Evolutionary conservation across 73 alveolate species (phyloP), one percentile per base, ranked within the genome.

Genomic region (Paramecium tetraurelia): DNA sequence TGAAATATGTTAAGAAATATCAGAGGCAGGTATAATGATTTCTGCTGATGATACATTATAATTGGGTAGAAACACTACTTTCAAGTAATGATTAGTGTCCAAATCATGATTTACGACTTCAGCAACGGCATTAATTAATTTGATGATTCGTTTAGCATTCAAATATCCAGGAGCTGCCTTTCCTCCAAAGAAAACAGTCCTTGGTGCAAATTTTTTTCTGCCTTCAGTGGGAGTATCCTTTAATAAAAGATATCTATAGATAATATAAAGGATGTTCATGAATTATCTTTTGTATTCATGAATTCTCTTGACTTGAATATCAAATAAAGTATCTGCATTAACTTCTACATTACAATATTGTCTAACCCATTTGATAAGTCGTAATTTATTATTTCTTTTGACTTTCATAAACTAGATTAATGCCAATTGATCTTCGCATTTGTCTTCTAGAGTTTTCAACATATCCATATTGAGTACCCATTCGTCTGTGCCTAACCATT

Each of bases 11-110:
- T 97, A 93, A 24, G 96, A 85, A 44, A 97, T 86, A 48, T 97
- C 99, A 10, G 99, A 95, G 3, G 99, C 99, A 59, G 99, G 99
- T 77, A 97, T 98, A 53, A 97, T 96, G 86, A 96, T 87, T 86
- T 97, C 92, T 7, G 99, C 99, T 38, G 94, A 93, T 10, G 98
- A 93, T 7, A 97, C 99, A 86, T 93, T 85, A 94, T 97, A 97
- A 94, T 97, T 96, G 43, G 98, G 98, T 44, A 95, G 50, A 95
- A 96, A 97, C 24, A 97, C 96, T 4, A 97, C 97, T 85, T 97
- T 97, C 36, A 97, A 86, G 21, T 90, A 88, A 38, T 95, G 96
- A 33, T 96, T 97, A 1, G 97, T 93, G 18, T 96, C 99, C 40
- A 80, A 50, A 89, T 97, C 99, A 69, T 97, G 96, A 89, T 97